Evolutionary conservation across 805 yeast species (phyloP).

Genomic region (Yarrowia yakushimensis): DNA sequence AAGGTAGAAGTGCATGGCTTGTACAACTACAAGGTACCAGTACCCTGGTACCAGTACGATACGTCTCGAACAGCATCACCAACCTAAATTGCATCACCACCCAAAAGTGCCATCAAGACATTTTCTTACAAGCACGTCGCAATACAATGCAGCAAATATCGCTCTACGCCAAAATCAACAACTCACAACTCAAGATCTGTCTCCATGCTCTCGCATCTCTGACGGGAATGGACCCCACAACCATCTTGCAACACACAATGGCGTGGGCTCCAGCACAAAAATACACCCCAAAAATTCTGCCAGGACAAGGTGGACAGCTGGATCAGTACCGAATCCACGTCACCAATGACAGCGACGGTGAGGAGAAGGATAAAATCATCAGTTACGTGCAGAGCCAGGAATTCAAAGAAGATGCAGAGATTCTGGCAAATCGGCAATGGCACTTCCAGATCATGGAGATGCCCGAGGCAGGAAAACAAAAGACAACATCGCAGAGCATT

Average conservation of each 20-base stretch:
- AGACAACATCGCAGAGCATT: slow-evolving; percentile 62
- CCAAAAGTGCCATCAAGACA: background rate
- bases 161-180: slow-evolving; percentile 36
- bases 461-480: slow-evolving; percentile 43
- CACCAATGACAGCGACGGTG: slow-evolving; percentile 18
- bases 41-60: too few relatives aligned
- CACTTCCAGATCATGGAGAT: slow-evolving; percentile 36
- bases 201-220: slow-evolving; percentile 38
- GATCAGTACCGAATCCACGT: slow-evolving; percentile 38
- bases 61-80: background rate
- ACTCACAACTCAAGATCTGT: slow-evolving; percentile 35
- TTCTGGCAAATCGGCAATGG: slow-evolving; percentile 31
- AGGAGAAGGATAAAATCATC: slow-evolving; percentile 1
- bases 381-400: slow-evolving; percentile 19
- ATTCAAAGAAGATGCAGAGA: background rate
- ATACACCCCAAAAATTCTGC: slow-evolving; percentile 34
- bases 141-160: slow-evolving; percentile 42
- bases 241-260: slow-evolving; percentile 33
- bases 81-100: background rate
- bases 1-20: too few relatives aligned
- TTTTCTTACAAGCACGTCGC: slow-evolving; percentile 27
- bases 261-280: slow-evolving; percentile 38
- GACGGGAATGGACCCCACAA: slow-evolving; percentile 39
- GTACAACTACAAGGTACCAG: too few relatives aligned
- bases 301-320: slow-evolving; percentile 37